phyloP scores from a whole-genome alignment of 2,329 filamentous ascomycete species.

The Claviceps purpurea region DNA sequence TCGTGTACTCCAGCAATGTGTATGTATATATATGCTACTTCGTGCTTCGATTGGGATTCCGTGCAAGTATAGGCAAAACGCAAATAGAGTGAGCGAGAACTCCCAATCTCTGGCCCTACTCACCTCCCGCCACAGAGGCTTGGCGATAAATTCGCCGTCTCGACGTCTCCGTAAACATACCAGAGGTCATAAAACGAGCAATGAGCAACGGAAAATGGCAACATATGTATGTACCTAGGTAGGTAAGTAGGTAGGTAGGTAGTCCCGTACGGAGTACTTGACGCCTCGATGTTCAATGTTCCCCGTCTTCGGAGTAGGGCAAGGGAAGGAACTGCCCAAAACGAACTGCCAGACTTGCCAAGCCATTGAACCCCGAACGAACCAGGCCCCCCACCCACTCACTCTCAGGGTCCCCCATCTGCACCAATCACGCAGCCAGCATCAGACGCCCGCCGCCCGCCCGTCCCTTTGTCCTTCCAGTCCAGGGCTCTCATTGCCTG shows the following conservation, averaged over 20 bases:
- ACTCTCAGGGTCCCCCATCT: background rate
- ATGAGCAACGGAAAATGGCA: background rate
- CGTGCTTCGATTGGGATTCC: too few relatives aligned
- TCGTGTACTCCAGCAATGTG: too few relatives aligned
- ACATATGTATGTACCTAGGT: too few relatives aligned
- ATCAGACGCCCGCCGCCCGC: background rate
- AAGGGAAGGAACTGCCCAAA: background rate
- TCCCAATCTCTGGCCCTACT: too few relatives aligned
- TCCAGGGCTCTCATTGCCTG: background rate
- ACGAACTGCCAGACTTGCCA: background rate
- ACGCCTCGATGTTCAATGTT: background rate
- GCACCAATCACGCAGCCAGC: background rate
- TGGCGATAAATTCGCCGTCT: background rate
- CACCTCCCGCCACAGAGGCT: background rate
- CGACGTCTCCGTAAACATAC: background rate
- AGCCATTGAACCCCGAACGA: background rate
- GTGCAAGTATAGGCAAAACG: too few relatives aligned
- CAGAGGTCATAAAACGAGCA: background rate
- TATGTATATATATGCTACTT: too few relatives aligned
- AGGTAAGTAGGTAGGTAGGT: too few relatives aligned
- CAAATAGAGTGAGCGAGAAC: too few relatives aligned
- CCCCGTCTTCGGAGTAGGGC: background rate
- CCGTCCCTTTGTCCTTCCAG: too few relatives aligned
- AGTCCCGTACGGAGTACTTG: background rate
- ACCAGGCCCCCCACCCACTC: background rate